A percentile compares a stretch with the other conserved stretches of the same genome.
These are phyloP conservation scores for Carex parvula DNA, from an alignment of 176 grass and related monocot species.

Conservation along the genomic window DNA sequence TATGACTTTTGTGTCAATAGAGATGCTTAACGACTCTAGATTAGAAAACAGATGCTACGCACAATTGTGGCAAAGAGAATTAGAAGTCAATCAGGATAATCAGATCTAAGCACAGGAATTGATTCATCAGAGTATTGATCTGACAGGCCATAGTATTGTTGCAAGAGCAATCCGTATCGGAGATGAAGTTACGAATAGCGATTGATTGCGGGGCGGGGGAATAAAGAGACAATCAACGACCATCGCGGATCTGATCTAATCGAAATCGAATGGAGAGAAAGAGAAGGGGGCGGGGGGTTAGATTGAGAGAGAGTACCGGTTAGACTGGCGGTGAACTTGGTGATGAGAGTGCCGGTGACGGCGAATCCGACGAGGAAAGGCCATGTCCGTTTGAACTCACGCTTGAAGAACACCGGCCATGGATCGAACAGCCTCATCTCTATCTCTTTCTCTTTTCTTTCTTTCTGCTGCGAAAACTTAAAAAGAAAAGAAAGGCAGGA, in stretches of 20 bases:
- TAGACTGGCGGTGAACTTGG: constrained; percentile 55
- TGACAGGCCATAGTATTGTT: no score
- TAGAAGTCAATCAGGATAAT: neutral
- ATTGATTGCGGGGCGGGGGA: no score
- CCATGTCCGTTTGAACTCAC: constrained; percentile 69
- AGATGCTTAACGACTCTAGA: no score
- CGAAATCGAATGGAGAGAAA: neutral
- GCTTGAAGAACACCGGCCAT: constrained; percentile 92
- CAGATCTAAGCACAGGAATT: neutral
- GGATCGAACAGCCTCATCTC: constrained; percentile 72
- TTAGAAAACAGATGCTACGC: no score
- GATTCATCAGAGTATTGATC: no score
- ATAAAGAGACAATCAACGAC: neutral
- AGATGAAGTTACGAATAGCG: no score
- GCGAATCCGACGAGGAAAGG: constrained; percentile 84
- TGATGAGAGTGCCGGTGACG: constrained; percentile 53
- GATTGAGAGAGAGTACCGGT: constrained; percentile 28
- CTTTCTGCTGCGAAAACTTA: neutral
- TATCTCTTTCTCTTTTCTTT: neutral
- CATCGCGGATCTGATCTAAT: neutral
- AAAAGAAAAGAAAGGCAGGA: neutral
- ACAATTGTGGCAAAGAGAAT: neutral
- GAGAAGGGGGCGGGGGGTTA: neutral
- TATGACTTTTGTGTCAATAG: no score
- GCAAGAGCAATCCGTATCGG: no score